These are phyloP conservation scores for Candida boidinii DNA, from an alignment of 805 yeast species.

Conservation along the genomic window DNA sequence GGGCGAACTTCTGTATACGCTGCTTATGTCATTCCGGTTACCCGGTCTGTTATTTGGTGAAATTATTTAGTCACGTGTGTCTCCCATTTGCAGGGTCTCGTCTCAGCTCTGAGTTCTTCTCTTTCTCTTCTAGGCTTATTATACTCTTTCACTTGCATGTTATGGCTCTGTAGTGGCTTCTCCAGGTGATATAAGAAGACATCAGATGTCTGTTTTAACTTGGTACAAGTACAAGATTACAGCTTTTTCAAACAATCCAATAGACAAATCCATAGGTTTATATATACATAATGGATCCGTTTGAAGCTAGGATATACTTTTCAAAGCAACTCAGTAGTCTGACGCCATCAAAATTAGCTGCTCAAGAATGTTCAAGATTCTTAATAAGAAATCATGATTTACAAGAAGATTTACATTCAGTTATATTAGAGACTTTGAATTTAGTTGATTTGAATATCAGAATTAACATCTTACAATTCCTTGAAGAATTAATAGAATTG, in stretches of 20 bases:
- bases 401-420: slow-evolving; percentile 61
- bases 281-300: slow-evolving; percentile 62
- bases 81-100: too few species aligned
- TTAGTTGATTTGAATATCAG: slow-evolving; percentile 49
- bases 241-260: neutral
- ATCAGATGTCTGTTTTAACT: neutral
- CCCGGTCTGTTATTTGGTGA: too few species aligned
- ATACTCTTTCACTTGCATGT: too few species aligned
- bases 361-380: slow-evolving; percentile 44
- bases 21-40: too few species aligned
- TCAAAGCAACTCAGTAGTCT: slow-evolving; percentile 55
- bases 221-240: neutral
- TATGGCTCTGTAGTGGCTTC: too few species aligned
- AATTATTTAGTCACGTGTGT: too few species aligned
- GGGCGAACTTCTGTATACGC: too few species aligned
- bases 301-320: slow-evolving; percentile 76
- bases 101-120: too few species aligned
- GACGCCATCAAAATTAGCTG: slow-evolving; percentile 52
- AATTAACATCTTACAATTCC: slow-evolving; percentile 58
- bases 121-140: too few species aligned
- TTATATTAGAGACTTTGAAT: slow-evolving; percentile 52
- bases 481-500: slow-evolving; percentile 49
- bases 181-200: too few species aligned
- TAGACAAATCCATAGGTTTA: too few species aligned
- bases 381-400: slow-evolving; percentile 49